Base-by-base conservation (phyloP, 306 rosid genomes). In the Sicyos edulis region DNA sequence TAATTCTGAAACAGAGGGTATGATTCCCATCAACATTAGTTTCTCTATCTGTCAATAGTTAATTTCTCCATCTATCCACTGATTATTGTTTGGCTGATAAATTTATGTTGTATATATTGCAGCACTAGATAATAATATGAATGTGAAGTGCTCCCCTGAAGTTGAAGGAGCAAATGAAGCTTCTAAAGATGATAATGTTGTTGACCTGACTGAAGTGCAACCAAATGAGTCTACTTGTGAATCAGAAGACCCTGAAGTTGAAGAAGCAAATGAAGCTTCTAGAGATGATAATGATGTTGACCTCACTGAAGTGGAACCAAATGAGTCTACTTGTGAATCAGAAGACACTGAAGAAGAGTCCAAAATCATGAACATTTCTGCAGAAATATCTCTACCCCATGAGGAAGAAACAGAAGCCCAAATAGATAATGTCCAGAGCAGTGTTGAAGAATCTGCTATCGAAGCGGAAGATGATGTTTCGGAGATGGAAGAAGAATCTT, bases 261-360 rank as follows among this genome's bases (percentile, higher is more conserved):
- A n/a, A n/a, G n/a, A n/a, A n/a, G n/a, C 42, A 40, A 40, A 17
- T 26, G 29, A 26, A 26, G 29, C 29, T 26, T 26, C 29, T 26
- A 26, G 3, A 26, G 29, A 26, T 1, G 29, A 26, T 1, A 26
- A 26, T 26, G 29, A 26, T 26, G 29, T 26, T n/a, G 20, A 40
- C 8, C 45, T 40, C 0, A 40, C 45, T 40, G 59, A 54, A 20
- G 69, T 34, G n/a, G 76, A 54, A 63, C 29, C 42, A 40, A 40
- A 17, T 40, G 52, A 40, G 15, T 17, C 70, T 24, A n/a, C 5
- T 13, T 34, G 63, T 14, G 79, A 69, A 74, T 60, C 75, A 10
- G 73, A 64, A 24, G 72, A 57, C 11, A 7, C 49, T 59, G 78
- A 50, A 20, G 78, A 24, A 12, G 42, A 37, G 4, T 37, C 42